phyloP scores from a whole-genome alignment of 2,329 filamentous ascomycete genomes.

The Pseudogymnoascus sp. region DNA sequence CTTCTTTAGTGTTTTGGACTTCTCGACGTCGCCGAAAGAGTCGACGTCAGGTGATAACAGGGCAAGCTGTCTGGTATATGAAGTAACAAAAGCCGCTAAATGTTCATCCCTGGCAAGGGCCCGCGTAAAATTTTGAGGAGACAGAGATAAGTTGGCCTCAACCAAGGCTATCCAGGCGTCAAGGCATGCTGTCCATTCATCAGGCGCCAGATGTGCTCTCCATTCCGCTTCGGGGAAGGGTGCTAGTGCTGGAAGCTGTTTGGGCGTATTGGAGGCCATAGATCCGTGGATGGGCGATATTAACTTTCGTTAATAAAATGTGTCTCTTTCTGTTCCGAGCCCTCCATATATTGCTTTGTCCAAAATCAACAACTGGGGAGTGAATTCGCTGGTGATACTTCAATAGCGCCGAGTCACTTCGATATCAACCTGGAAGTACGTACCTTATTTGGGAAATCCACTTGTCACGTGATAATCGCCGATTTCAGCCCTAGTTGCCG shows the following conservation, averaged over 20 bases:
- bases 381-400: neutral
- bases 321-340: neutral
- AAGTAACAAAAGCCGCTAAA: slow-evolving; percentile 53
- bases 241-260: slow-evolving; percentile 60
- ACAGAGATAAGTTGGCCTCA: slow-evolving; percentile 53
- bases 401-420: neutral
- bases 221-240: slow-evolving; percentile 64
- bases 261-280: slow-evolving; percentile 29
- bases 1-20: slow-evolving; percentile 47
- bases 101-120: slow-evolving; percentile 48
- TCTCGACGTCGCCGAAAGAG: slow-evolving; percentile 17
- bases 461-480: neutral
- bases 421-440: neutral
- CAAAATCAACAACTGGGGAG: neutral
- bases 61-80: slow-evolving; percentile 53
- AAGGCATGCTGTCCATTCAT: slow-evolving; percentile 71
- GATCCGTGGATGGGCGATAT: neutral
- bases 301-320: neutral
- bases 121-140: slow-evolving; percentile 45
- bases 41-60: slow-evolving; percentile 20
- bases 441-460: neutral
- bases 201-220: slow-evolving; percentile 54
- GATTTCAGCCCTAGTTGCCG: slow-evolving; percentile 3
- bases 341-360: neutral
- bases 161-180: slow-evolving; percentile 66